Evolutionary conservation across 164 flowering plant species (phyloP).

Genomic region (Vitis rupestris): DNA sequence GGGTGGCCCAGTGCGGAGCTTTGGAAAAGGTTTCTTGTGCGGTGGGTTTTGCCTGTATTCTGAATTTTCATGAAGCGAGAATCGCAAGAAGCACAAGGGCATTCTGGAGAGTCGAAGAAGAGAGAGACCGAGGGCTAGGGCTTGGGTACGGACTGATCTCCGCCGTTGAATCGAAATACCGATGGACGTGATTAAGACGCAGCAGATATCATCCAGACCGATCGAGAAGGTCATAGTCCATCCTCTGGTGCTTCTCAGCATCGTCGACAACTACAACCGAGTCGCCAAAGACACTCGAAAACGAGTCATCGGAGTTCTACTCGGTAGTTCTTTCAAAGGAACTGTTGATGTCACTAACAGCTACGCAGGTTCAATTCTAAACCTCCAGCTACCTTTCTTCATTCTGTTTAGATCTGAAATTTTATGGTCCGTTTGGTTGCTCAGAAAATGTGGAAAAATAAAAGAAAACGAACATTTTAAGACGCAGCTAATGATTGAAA

Average conservation of each 20-base stretch:
- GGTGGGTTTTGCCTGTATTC: too few species aligned
- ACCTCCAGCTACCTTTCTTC: not conserved
- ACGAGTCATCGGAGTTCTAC: constrained; percentile 87
- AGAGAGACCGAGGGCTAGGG: too few species aligned
- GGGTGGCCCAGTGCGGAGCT: too few species aligned
- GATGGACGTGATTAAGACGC: constrained; percentile 91
- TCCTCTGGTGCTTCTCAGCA: constrained; percentile 90
- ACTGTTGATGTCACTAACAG: constrained; percentile 92
- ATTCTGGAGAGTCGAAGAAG: too few species aligned
- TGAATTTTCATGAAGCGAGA: too few species aligned
- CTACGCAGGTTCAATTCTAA: constrained; percentile 60
- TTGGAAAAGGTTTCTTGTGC: too few species aligned
- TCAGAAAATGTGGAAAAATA: too few species aligned
- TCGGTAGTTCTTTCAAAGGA: constrained; percentile 76
- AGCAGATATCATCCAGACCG: constrained; percentile 70
- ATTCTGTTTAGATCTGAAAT: constrained; percentile 5
- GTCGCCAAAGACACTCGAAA: constrained; percentile 84
- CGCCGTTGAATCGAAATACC: not conserved
- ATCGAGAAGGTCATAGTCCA: constrained; percentile 91
- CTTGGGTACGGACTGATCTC: too few species aligned
- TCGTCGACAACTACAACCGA: constrained; percentile 91
- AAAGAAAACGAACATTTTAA: too few species aligned
- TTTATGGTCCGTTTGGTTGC: not conserved
- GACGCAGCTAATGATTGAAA: too few species aligned
- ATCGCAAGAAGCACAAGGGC: too few species aligned